Percentiles rank a stretch among this genome's conserved stretches.
Evolutionary conservation across 2,329 filamentous ascomycete species (phyloP).

Genomic region (Monosporascus sp.): DNA sequence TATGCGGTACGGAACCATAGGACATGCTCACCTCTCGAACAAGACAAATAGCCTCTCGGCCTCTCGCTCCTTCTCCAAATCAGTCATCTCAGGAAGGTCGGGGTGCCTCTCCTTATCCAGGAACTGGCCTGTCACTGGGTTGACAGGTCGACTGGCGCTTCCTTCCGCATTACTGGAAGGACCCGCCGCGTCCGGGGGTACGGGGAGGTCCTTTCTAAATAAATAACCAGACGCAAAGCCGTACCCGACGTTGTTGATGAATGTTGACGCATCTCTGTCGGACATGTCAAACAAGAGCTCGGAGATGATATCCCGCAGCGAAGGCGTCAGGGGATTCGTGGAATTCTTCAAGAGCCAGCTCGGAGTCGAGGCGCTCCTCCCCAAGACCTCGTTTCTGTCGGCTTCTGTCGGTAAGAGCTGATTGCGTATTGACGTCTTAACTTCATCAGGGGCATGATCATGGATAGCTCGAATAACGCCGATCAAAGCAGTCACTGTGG

Average conservation of each 20-base stretch:
- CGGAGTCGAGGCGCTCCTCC: slow-evolving; percentile 67
- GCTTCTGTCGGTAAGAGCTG: slow-evolving; percentile 69
- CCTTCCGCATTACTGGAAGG: slow-evolving; percentile 33
- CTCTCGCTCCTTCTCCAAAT: slow-evolving; percentile 87
- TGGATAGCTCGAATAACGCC: slow-evolving; percentile 68
- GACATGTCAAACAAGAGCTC: slow-evolving; percentile 84
- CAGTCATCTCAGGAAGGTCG: slow-evolving; percentile 68
- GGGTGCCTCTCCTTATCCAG: slow-evolving; percentile 60
- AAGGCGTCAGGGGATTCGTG: slow-evolving; percentile 65
- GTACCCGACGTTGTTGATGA: slow-evolving; percentile 90
- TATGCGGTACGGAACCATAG: not conserved
- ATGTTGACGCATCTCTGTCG: slow-evolving; percentile 69
- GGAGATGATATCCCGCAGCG: slow-evolving; percentile 69
- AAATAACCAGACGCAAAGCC: slow-evolving; percentile 90
- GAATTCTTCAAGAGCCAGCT: slow-evolving; percentile 74
- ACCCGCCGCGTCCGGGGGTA: slow-evolving; percentile 63
- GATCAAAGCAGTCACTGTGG: slow-evolving; percentile 65
- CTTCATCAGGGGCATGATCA: slow-evolving; percentile 58
- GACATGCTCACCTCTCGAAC: slow-evolving; percentile 67
- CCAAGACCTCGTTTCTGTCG: slow-evolving; percentile 73
- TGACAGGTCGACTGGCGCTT: slow-evolving; percentile 45
- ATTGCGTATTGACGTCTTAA: slow-evolving; percentile 57
- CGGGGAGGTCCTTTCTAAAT: slow-evolving; percentile 73
- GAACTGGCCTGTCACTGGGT: slow-evolving; percentile 84
- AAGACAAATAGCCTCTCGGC: slow-evolving; percentile 85